Conservation (phyloP, 2,329 filamentous ascomycete species). For the Phyllosticta capitalensis region DNA sequence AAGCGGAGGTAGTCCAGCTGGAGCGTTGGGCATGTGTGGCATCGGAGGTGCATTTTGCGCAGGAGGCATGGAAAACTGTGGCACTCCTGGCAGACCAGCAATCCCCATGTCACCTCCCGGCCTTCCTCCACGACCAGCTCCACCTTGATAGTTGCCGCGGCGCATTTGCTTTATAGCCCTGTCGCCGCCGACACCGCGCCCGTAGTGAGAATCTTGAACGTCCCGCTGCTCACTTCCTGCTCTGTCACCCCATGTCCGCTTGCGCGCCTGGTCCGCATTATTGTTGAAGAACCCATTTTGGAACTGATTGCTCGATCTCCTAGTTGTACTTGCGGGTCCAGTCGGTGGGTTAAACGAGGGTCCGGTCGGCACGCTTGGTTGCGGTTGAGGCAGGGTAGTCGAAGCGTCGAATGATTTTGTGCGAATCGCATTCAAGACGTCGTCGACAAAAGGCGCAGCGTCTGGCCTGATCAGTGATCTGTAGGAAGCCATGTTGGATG, state of each 20-base stretch:
- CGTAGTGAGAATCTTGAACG: constrained; percentile 31
- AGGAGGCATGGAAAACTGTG: constrained; percentile 26
- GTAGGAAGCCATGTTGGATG: neutral
- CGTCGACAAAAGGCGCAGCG: constrained; percentile 55
- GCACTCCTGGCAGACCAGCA: constrained; percentile 8
- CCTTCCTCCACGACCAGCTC: constrained; percentile 8
- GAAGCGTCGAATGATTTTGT: constrained; percentile 36
- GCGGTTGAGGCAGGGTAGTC: constrained; percentile 14
- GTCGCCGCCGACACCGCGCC: constrained; percentile 27
- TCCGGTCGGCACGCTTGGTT: constrained; percentile 18
- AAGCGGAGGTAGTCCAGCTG: constrained; percentile 41
- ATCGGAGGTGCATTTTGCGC: constrained; percentile 12
- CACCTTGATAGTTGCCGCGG: constrained; percentile 31
- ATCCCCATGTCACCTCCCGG: constrained; percentile 10
- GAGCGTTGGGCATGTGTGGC: constrained; percentile 29
- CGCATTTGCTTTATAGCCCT: constrained; percentile 50
- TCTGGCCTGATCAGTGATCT: constrained; percentile 31
- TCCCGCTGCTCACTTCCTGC: constrained; percentile 36
- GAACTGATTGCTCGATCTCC: constrained; percentile 13
- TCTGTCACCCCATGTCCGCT: constrained; percentile 49
- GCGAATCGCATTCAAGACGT: constrained; percentile 58
- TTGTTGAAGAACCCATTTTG: constrained; percentile 14
- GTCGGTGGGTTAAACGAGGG: constrained; percentile 19
- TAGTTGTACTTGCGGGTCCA: constrained; percentile 15
- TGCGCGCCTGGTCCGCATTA: constrained; percentile 33